Evolutionary conservation across 768 basidiomycete species (phyloP), one percentile per base, ranked within the genome.

Genomic region (Cystofilobasidium macerans): DNA sequence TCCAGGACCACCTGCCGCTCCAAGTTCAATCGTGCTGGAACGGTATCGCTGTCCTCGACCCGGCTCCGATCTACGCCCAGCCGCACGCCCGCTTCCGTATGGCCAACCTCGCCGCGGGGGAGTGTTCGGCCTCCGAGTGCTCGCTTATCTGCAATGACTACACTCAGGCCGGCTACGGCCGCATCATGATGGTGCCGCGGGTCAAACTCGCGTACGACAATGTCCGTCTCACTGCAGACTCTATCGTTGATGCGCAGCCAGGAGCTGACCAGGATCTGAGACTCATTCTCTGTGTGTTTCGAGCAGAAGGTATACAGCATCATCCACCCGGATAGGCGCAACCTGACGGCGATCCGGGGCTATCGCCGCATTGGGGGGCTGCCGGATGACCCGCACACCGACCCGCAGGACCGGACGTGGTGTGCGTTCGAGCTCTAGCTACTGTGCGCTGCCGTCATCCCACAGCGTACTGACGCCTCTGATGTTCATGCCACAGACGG

Each of bases 11-110:
- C 75, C 81, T 99, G 0, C 94, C 95, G 0, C 79, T 98, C 26
- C 95, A 99, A 74, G 90, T 98, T 30, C 94, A 98, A 78, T 86
- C 87, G 5, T 99, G 94, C 77, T 98, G 95, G 95, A 99, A 98
- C 75, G 95, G 95, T 22, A 86, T 98, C 71, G 93, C 94, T 38
- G 79, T 99, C 11, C 81, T 98, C 62, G 95, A 98, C 74, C 92
- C 95, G 0, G 92, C 87, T 13, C 95, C 95, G 8, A 87, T 99
- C 78, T 99, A 99, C 77, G 79, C 81, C 1, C 87, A 88, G 0
- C 89, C 91, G 12, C 89, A 89, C 70, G 87, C 97, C 65, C 82
- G 84, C 63, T 99, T 99, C 83, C 82, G 95, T 33, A 99, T 99
- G 95, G 95, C 95, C 5, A 81, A 80, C 62, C 82, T 98, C 61